A percentile compares a stretch with the other conserved stretches of the same genome.
Evolutionary conservation across 1,284 basidiomycete species (phyloP).

Genomic region (Ustilago curta): DNA sequence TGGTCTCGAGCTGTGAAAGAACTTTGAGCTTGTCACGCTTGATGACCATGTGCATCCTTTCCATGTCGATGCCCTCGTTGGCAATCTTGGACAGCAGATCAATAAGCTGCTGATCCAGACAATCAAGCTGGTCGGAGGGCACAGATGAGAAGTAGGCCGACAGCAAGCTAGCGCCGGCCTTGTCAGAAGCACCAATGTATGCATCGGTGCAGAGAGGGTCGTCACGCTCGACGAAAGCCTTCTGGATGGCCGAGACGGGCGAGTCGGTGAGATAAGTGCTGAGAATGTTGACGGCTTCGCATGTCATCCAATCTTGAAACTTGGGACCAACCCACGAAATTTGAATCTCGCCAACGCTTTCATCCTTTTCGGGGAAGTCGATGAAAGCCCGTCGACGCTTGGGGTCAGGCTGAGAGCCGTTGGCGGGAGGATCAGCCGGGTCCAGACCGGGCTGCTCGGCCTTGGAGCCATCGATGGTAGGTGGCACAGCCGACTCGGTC

Average conservation of each 20-base stretch:
- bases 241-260: constrained; percentile 87
- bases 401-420: constrained; percentile 35
- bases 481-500: constrained; percentile 79
- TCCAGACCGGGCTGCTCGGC: constrained; percentile 54
- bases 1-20: constrained; percentile 70
- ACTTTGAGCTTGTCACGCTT: constrained; percentile 85
- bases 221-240: constrained; percentile 92
- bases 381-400: constrained; percentile 75
- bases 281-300: constrained; percentile 86
- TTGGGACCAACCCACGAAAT: constrained; percentile 84
- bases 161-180: constrained; percentile 77
- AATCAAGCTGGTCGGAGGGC: constrained; percentile 81
- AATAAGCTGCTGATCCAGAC: constrained; percentile 79
- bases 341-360: constrained; percentile 87
- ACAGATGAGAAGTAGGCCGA: constrained; percentile 86
- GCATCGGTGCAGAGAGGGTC: constrained; percentile 87
- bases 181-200: constrained; percentile 83
- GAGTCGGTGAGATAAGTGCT: constrained; percentile 83
- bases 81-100: constrained; percentile 80
- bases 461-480: constrained; percentile 70
- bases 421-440: constrained; percentile 54
- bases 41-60: constrained; percentile 87
- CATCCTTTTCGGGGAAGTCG: constrained; percentile 98
- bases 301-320: constrained; percentile 79
- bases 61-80: constrained; percentile 87